Base-by-base conservation (phyloP, 2,329 filamentous ascomycete genomes). In the Penicillium glabrum region DNA sequence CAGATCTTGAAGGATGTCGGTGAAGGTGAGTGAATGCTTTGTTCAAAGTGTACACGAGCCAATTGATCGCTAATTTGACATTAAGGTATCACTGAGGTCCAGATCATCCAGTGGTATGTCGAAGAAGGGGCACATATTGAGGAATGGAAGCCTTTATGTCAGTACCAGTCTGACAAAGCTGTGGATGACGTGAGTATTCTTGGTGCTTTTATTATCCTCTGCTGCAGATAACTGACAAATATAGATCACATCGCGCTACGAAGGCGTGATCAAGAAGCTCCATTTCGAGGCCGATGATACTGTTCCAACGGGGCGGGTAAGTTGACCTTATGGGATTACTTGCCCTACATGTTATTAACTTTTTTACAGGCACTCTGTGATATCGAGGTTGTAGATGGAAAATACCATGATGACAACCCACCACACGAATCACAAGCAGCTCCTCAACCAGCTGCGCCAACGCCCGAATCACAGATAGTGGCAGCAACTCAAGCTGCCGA, bases 71-170 rank as follows among this genome's bases (percentile, higher is more conserved):
- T 70, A 44, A 67, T 59, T 41, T 51, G n/a, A 23, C 16, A 41
- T 44, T 24, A 48, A 95, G 95, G 95, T 54, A 99, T 98, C 69
- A 93, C 95, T 72, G 95, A 99, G 79, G 96, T 95, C 71, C 95
- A 99, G 77, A 91, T 99, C 69, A 98, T 98, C 69, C 95, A 99
- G 80, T 99, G 95, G 95, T 99, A 98, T 74, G 93, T 99, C 64
- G 89, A 97, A 77, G 92, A 96, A 49, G 93, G 93, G 57, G 95
- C 95, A 35, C 88, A 90, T 56, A 93, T 99, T 67, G 93, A 99
- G 79, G 93, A 99, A 79, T 99, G 96, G 83, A 95, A 96, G 67
- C 95, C 93, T 58, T 83, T 99, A 46, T 99, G 95, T 78, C 95
- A 99, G 79, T 96, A 99, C 45, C 95, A 98, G 75, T 97, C 93